Evolutionary conservation across 78 protist species (phyloP), one percentile per base, ranked within the genome.

Genomic region (Dictyostelium firmibasis): DNA sequence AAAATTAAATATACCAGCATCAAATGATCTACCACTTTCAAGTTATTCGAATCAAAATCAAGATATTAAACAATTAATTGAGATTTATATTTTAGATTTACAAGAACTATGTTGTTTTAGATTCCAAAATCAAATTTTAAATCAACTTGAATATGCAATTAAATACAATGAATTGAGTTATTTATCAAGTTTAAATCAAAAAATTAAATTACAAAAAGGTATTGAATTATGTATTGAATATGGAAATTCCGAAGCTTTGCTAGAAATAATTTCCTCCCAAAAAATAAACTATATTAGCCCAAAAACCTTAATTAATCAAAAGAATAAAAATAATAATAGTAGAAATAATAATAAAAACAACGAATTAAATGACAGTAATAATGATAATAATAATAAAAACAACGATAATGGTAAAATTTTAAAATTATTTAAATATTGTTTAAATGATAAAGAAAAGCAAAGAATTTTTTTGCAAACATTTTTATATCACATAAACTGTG

Each of bases 381-480:
- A 20, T 57, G 20, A 5, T 57, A 20, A 50, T 50, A 50, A 50
- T 16, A 50, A 50, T 57, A 20, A 57, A 14, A 57, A 57, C 20
- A 57, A 57, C 20, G 20, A 57, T 1, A 16, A 50, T 50, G 23
- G 3, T 57, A 5, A 57, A 20, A 57, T 20, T 57, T 57, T 57
- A 57, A 57, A 57, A 57, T 11, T 67, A 10, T 67, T 67, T 27
- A 67, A 67, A 67, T 67, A 67, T 67, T 67, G 75, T 27, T 11
- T 27, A 11, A 27, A 27, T 67, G 67, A 57, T 57, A 67, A 27
- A 67, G 75, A 67, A 67, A 67, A 67, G 11, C 75, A 67, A 67
- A 67, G 75, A 27, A 67, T 67, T 25, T 67, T 67, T 67, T 67
- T 67, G 27, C 75, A 67, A 67, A 67, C 75, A 67, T 67, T 67